Conservation (phyloP, 2,329 filamentous ascomycete genomes). For the Penicillium sp. region DNA sequence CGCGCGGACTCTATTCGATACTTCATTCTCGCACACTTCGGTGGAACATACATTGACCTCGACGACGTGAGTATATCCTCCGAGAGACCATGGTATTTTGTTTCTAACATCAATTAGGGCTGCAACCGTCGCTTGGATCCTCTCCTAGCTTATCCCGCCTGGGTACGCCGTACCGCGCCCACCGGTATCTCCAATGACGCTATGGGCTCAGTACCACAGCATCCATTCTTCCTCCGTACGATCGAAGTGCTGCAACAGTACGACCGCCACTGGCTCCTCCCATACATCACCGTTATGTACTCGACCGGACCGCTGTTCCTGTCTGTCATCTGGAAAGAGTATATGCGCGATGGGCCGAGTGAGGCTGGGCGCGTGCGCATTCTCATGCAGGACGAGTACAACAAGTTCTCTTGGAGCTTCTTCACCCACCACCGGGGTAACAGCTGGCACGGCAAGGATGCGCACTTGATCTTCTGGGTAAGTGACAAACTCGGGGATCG, state of each 20-base stretch:
- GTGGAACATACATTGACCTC: conserved; percentile 77
- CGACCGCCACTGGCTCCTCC: conserved; percentile 65
- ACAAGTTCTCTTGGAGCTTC: conserved; percentile 67
- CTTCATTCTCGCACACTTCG: conserved; percentile 73
- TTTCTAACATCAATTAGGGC: conserved; percentile 47
- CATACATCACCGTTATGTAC: conserved; percentile 78
- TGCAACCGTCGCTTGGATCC: conserved; percentile 68
- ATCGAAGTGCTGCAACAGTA: conserved; percentile 67
- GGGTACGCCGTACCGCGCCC: conserved; percentile 68
- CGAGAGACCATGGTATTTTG: background rate
- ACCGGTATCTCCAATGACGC: conserved; percentile 80
- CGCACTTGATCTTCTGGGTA: conserved; percentile 64
- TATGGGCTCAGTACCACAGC: conserved; percentile 69
- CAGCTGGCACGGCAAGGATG: conserved; percentile 65
- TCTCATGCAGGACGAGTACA: conserved; percentile 69
- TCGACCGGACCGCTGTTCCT: conserved; percentile 74
- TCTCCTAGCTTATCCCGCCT: conserved; percentile 66
- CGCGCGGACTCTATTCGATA: conserved; percentile 76
- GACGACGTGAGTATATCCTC: conserved; percentile 57
- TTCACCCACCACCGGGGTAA: conserved; percentile 65
- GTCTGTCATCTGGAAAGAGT: conserved; percentile 73
- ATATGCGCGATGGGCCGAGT: conserved; percentile 51
- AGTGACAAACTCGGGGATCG: conserved; percentile 12
- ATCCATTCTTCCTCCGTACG: conserved; percentile 70
- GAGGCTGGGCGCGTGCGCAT: conserved; percentile 59